Percentiles rank a stretch among this genome's conserved stretches.
phyloP scores from a whole-genome alignment of 805 yeast genomes.

The Cyberlindnera samutprakarnensis region DNA sequence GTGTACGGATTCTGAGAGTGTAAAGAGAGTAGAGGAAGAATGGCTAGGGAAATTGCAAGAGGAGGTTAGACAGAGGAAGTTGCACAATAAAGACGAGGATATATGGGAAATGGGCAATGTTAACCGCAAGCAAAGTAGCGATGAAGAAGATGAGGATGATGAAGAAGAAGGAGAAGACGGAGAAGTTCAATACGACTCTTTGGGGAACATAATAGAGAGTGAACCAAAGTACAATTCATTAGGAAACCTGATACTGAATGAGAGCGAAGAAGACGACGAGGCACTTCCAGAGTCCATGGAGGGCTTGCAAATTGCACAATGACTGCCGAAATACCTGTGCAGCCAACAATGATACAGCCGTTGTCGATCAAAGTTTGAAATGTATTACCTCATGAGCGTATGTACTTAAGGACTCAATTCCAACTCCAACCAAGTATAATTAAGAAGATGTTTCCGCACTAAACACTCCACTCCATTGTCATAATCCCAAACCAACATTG shows the following conservation, averaged over 20 bases:
- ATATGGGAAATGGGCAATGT: constrained; percentile 76
- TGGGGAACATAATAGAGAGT: constrained; percentile 10
- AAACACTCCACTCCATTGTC: no score
- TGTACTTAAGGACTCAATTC: no score
- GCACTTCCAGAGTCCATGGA: background rate
- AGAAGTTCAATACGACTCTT: constrained; percentile 21
- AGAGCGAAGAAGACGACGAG: background rate
- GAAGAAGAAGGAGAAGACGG: constrained; percentile 14
- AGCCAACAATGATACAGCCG: no score
- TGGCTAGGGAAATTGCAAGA: constrained; percentile 66
- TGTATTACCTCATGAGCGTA: no score
- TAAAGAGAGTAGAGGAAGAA: constrained; percentile 60
- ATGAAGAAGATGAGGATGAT: constrained; percentile 20
- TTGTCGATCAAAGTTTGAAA: no score
- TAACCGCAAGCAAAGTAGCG: constrained; percentile 37
- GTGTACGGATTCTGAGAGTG: constrained; percentile 76
- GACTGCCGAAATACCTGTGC: no score
- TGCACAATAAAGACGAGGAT: constrained; percentile 45
- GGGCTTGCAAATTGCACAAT: no score
- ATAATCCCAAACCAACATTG: no score
- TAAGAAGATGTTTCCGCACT: no score
- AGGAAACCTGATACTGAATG: constrained; percentile 8
- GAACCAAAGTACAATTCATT: constrained; percentile 17
- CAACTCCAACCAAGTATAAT: no score
- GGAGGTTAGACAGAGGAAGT: constrained; percentile 58